Base-by-base conservation (phyloP, 202 grass and related monocot genomes). In the Dendrocalamus latiflorus region DNA sequence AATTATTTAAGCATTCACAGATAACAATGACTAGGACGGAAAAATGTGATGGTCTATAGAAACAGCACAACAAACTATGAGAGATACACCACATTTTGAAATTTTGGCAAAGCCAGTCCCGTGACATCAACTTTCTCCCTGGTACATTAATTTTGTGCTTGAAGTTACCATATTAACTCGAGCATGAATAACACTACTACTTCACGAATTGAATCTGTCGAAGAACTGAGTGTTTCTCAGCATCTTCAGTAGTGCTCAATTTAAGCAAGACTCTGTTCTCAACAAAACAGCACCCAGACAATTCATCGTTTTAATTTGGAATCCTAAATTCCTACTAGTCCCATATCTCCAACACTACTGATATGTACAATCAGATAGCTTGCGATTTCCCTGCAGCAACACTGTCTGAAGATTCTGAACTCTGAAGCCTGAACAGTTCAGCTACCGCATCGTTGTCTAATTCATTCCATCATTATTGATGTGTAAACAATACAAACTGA, bases 1-100 rank as follows among this genome's bases (percentile, higher is more conserved):
- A 44, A 26, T 6, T 50, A 60, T 57, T 84, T 59, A 58, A 69
- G 38, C 55, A 48, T 48, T 9, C 65, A 39, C 21, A 43, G n/a
- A 60, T 45, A 69, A 38, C 15, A 78, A 3, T 7, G 8, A 28
- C 5, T 28, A 16, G 15, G 28, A 14, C 41, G 11, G 0, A 73
- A 21, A 63, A 71, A 54, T 71, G 25, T 57, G 56, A 72, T 7
- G 34, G 44, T 42, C 26, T 26, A 65, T 30, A 83, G 45, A n/a
- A 83, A 82, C 56, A 65, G 73, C 25, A 58, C 49, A 88, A 21
- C 15, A 45, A 51, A 48, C 39, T 59, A 11, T 30, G 28, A 76
- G 1, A 66, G 49, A 88, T 45, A 28, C 13, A 78, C 20, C 26
- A 22, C 50, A 38, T 56, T 36, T 37, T 44, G 50, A 21, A 39